A percentile compares a stretch with the other conserved stretches of the same genome.
Conservation (phyloP, 768 basidiomycete species). For the Leccinum rimulosum region DNA sequence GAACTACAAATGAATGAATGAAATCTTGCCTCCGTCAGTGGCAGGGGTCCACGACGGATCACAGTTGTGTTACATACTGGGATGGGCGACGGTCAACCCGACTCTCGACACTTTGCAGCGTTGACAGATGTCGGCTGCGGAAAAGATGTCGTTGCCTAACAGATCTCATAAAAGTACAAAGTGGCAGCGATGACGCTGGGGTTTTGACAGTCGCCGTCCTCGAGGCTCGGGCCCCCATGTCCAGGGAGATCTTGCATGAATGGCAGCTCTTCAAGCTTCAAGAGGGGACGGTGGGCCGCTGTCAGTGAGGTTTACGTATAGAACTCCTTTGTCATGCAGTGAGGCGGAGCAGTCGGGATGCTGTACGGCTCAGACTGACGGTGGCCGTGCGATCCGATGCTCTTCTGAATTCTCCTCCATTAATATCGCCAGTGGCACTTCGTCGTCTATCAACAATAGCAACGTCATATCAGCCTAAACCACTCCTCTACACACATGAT, state of each 20-base stretch:
- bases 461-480: not conserved
- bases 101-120: not conserved
- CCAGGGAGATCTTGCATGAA: not conserved
- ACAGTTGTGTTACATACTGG: not conserved
- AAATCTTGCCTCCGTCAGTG: not conserved
- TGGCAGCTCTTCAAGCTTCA: no score
- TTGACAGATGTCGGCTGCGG: not conserved
- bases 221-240: not conserved
- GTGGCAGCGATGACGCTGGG: not conserved
- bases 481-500: conserved; percentile 32
- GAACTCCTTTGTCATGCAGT: not conserved
- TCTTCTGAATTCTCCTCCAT: not conserved
- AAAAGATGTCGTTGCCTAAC: not conserved
- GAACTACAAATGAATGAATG: not conserved
- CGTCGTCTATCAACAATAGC: not conserved
- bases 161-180: not conserved
- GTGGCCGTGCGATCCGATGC: not conserved
- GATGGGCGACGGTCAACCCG: not conserved
- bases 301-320: not conserved
- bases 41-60: not conserved
- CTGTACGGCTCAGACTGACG: not conserved
- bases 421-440: not conserved
- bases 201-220: not conserved
- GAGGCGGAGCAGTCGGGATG: not conserved
- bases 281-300: not conserved